Evolutionary conservation across 1,284 basidiomycete species (phyloP), one percentile per base, ranked within the genome.

Genomic region (Leccinum griseonigrum): DNA sequence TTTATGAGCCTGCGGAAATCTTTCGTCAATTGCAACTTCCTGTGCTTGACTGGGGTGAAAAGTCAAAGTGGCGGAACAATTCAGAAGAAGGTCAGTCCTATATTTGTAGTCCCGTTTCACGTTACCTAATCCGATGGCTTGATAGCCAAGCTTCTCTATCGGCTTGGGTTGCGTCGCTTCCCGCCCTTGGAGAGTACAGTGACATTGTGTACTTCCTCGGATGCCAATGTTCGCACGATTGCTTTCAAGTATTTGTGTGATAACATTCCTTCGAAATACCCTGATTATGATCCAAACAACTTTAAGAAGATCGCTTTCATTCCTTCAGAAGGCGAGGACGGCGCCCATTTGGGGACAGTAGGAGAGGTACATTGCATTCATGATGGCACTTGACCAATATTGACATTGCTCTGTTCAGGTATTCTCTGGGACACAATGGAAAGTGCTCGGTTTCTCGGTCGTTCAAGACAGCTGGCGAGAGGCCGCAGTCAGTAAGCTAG

Each of bases 31-130:
- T 98, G 2, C 84, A 85, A 8, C 77, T 99, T 9, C 94, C 95
- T 1, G 73, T 97, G 1, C 81, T 99, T 46, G 94, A 94, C 69
- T 99, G 96, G 96, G 89, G 91, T 1, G 81, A 81, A 9, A 82
- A 86, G 63, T 75, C 76, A 7, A 94, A 90, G 71, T 97, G 95
- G 95, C 82, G 84, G 59, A 75, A 81, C 3, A 84, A 81, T 22
- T 93, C 92, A 0, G 92, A 94, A 31, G 95, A 97, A 86, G 93
- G 94, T 91, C 56, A 48, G 78, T 67, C 28, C 3, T 16, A 31
- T 51, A 18, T 4, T 43, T 48, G 0, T 26, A 3, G 1, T 8
- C 6, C 2, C 0, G 10, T n/a, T 4, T 3, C 28, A n/a, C 7
- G 1, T 40, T 4, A 14, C 46, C 36, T 66, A n/a, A 71, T 7